Percentiles rank a stretch among this genome's conserved stretches.
phyloP scores from a whole-genome alignment of 129 eudicot species.

The Gnaphalium uliginosum region DNA sequence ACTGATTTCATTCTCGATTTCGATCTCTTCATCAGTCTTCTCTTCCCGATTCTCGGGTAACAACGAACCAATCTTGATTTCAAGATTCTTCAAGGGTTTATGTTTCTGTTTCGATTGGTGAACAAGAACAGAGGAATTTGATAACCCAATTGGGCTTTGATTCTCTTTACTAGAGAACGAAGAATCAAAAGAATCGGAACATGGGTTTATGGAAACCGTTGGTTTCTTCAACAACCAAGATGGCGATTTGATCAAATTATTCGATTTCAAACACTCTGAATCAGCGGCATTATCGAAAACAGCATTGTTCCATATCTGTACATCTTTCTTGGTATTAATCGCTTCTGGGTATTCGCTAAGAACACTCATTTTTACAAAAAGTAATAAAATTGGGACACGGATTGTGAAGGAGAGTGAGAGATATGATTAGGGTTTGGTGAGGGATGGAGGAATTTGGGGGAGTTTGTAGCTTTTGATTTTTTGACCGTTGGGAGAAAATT shows the following conservation, averaged over 20 bases:
- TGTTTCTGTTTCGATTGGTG: conserved; percentile 20
- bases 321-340: conserved; percentile 42
- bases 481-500: background rate
- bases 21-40: conserved; percentile 67
- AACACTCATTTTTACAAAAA: conserved; percentile 57
- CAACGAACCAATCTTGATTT: background rate
- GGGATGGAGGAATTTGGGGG: conserved; percentile 22
- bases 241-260: conserved; percentile 17
- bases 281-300: conserved; percentile 67
- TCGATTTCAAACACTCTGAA: conserved; percentile 34
- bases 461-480: background rate
- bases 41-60: conserved; percentile 38
- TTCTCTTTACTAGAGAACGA: conserved; percentile 70
- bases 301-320: conserved; percentile 83
- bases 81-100: conserved; percentile 23
- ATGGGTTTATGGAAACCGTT: conserved; percentile 25
- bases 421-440: conserved; percentile 26
- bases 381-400: conserved; percentile 8
- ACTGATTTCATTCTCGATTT: conserved; percentile 67
- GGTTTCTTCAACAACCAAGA: conserved; percentile 43
- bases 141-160: conserved; percentile 43
- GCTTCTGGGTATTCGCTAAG: conserved; percentile 51
- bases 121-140: conserved; percentile 29
- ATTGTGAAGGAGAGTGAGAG: conserved; percentile 6
- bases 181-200: conserved; percentile 52